Conservation (phyloP, 805 yeast genomes). For the Tetrapisispora fleetii region DNA sequence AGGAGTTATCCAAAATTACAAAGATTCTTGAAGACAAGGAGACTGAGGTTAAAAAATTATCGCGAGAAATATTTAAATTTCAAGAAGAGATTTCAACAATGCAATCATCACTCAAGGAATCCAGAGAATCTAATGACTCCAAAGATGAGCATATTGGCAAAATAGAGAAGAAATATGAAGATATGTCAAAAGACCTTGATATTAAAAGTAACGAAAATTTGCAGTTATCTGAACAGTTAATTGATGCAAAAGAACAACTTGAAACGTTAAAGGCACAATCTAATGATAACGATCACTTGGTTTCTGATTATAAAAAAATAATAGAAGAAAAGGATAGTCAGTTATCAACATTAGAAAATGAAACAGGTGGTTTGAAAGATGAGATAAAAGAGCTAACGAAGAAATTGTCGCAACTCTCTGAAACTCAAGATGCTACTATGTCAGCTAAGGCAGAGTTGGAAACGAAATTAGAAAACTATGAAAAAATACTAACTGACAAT, state of each 20-base stretch:
- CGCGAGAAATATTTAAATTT: background rate
- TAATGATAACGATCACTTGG: background rate
- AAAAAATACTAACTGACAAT: background rate
- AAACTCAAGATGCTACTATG: background rate
- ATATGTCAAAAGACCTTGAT: background rate
- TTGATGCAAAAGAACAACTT: background rate
- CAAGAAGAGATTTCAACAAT: background rate
- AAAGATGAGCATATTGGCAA: background rate
- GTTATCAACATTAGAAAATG: background rate
- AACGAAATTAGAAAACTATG: background rate
- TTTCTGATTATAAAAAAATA: background rate
- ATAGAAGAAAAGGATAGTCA: background rate
- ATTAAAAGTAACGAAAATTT: background rate
- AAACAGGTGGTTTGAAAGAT: background rate
- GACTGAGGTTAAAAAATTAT: slow-evolving; percentile 5
- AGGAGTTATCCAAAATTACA: background rate
- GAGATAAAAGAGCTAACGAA: background rate
- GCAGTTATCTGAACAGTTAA: background rate
- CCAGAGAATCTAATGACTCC: background rate
- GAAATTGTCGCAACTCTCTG: background rate
- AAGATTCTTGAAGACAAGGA: slow-evolving; percentile 1
- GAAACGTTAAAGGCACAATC: background rate
- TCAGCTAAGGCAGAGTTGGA: background rate
- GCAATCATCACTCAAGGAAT: background rate
- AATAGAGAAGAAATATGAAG: background rate